These are phyloP conservation scores for Aspergillus saccharolyticus DNA, from an alignment of 495 filamentous ascomycete species.

Conservation along the genomic window DNA sequence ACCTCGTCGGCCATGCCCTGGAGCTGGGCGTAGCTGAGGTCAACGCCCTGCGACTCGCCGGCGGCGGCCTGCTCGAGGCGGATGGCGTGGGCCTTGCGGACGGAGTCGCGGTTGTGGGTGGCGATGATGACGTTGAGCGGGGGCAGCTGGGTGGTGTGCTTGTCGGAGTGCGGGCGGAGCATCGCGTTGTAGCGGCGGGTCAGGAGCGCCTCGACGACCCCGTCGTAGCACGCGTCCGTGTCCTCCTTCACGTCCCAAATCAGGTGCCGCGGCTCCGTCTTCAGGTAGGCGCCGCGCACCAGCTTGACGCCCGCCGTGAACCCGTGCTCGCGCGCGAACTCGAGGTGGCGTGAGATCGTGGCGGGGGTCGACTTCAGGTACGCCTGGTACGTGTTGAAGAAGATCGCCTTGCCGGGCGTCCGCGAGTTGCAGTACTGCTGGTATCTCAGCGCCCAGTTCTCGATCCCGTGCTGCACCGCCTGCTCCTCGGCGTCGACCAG, in stretches of 20 bases:
- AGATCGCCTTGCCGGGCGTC: constrained; percentile 52
- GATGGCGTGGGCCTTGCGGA: constrained; percentile 61
- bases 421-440: constrained; percentile 73
- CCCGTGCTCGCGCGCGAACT: constrained; percentile 56
- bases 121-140: constrained; percentile 71
- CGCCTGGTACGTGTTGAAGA: constrained; percentile 77
- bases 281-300: constrained; percentile 86
- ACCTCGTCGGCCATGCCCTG: constrained; percentile 98
- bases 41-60: constrained; percentile 42
- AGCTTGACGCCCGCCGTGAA: constrained; percentile 87
- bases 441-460: constrained; percentile 76
- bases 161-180: constrained; percentile 36
- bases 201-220: constrained; percentile 53
- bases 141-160: constrained; percentile 47
- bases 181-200: constrained; percentile 50
- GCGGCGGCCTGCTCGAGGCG: constrained; percentile 44
- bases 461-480: constrained; percentile 74
- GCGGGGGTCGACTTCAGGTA: constrained; percentile 70
- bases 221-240: constrained; percentile 67
- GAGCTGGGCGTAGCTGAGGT: constrained; percentile 81
- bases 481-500: constrained; percentile 89
- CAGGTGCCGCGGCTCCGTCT: constrained; percentile 68
- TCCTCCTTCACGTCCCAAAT: constrained; percentile 77
- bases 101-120: constrained; percentile 85
- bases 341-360: constrained; percentile 63